Conservation (phyloP, 768 basidiomycete species). For the Holtermannia corniformis region DNA sequence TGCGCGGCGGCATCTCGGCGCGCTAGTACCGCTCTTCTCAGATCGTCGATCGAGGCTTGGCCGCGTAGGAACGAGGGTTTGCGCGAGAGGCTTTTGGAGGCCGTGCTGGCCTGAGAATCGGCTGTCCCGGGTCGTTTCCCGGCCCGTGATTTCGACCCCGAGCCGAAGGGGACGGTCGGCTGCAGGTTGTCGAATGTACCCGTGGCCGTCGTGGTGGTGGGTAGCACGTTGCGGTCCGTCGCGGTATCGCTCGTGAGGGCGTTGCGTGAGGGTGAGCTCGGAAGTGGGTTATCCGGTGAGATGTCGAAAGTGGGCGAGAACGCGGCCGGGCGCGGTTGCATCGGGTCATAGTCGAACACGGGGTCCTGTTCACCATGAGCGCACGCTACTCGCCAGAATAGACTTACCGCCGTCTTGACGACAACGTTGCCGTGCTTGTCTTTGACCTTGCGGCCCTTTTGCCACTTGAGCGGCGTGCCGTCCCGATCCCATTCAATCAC, state of each 20-base stretch:
- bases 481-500: constrained; percentile 37
- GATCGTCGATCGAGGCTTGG: too few species aligned
- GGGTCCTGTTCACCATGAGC: neutral
- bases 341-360: neutral
- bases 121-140: too few species aligned
- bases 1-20: too few species aligned
- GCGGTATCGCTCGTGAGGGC: too few species aligned
- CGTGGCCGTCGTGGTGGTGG: neutral
- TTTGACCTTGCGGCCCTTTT: constrained; percentile 7
- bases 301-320: constrained; percentile 30
- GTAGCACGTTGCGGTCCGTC: neutral
- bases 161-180: too few species aligned
- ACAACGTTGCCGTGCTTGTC: neutral
- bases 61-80: neutral
- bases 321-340: neutral
- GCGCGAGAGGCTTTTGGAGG: neutral
- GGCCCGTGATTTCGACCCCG: too few species aligned
- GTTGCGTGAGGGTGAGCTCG: neutral
- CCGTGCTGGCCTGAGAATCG: too few species aligned
- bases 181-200: too few species aligned
- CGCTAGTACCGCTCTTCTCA: too few species aligned
- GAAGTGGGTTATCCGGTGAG: constrained; percentile 25
- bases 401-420: neutral
- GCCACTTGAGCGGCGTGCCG: constrained; percentile 28
- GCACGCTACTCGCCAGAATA: neutral